These are phyloP conservation scores for Botryotinia convoluta DNA, from an alignment of 2,329 filamentous ascomycete species.

Conservation along the genomic window DNA sequence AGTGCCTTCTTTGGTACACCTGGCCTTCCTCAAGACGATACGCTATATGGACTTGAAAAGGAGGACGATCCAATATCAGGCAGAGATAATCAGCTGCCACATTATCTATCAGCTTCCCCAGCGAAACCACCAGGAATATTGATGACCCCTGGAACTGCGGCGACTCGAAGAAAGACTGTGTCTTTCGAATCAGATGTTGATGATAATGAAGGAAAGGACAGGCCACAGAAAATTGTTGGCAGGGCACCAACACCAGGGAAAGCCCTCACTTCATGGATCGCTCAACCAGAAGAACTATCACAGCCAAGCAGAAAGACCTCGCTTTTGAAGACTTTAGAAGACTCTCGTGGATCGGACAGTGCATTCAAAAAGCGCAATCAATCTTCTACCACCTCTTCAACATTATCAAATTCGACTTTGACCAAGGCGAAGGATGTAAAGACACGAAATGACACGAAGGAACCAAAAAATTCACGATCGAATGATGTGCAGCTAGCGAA, in stretches of 20 bases:
- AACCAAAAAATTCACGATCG: constrained; percentile 17
- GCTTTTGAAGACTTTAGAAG: constrained; percentile 48
- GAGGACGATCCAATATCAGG: constrained; percentile 31
- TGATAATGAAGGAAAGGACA: constrained; percentile 32
- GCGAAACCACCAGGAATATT: constrained; percentile 51
- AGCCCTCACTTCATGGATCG: constrained; percentile 35
- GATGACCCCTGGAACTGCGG: constrained; percentile 61
- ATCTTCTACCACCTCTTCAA: constrained; percentile 9
- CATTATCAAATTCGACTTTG: constrained; percentile 11
- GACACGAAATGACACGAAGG: not conserved
- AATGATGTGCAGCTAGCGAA: constrained; percentile 24
- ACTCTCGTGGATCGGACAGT: constrained; percentile 38
- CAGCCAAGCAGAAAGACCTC: constrained; percentile 42
- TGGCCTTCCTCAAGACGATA: constrained; percentile 40
- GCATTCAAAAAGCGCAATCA: constrained; percentile 24
- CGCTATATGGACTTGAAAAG: constrained; percentile 33
- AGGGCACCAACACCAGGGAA: constrained; percentile 37
- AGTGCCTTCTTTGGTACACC: constrained; percentile 63
- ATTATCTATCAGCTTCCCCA: constrained; percentile 36
- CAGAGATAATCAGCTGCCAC: constrained; percentile 28
- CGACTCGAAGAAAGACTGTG: constrained; percentile 60
- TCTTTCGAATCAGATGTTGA: constrained; percentile 59
- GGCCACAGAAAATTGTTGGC: constrained; percentile 16
- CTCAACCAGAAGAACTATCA: constrained; percentile 24
- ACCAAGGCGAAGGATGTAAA: not conserved